A percentile compares a stretch with the other conserved stretches of the same genome.
Conservation (phyloP, 495 filamentous ascomycete genomes). For the Glonium stellatum region DNA sequence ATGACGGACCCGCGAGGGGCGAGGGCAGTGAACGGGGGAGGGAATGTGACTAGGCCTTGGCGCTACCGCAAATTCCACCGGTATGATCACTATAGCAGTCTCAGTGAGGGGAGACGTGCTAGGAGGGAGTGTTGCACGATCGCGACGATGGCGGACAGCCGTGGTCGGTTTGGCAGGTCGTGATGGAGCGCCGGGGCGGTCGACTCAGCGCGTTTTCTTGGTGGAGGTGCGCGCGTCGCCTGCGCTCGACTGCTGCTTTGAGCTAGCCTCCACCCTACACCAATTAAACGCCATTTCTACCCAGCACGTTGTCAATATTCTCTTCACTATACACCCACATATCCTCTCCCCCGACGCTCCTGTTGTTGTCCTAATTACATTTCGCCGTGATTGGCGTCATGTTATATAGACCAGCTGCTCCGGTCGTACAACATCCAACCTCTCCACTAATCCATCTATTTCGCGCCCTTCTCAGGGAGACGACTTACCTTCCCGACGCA, state of each 20-base stretch:
- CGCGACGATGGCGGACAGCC: not conserved
- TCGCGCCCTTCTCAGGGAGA: slow-evolving; percentile 75
- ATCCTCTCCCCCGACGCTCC: too few species aligned
- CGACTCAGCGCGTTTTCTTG: not conserved
- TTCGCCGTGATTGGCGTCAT: too few species aligned
- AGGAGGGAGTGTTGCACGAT: not conserved
- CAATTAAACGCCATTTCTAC: too few species aligned
- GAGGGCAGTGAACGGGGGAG: not conserved
- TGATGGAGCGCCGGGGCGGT: not conserved
- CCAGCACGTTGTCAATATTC: too few species aligned
- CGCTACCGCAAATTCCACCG: not conserved
- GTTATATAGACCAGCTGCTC: not conserved
- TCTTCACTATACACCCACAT: too few species aligned
- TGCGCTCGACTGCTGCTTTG: slow-evolving; percentile 1
- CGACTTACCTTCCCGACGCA: slow-evolving; percentile 74
- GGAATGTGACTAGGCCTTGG: not conserved
- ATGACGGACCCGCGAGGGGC: not conserved
- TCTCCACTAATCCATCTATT: slow-evolving; percentile 47
- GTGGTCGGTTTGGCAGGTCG: not conserved
- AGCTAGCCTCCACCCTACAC: not conserved
- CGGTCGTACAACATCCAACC: not conserved
- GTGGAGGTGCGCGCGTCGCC: slow-evolving; percentile 1
- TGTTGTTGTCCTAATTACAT: too few species aligned
- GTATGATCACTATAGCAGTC: not conserved
- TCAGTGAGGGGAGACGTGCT: not conserved